Evolutionary conservation across 805 yeast genomes (phyloP).

Genomic region (Lipomyces yamadae): DNA sequence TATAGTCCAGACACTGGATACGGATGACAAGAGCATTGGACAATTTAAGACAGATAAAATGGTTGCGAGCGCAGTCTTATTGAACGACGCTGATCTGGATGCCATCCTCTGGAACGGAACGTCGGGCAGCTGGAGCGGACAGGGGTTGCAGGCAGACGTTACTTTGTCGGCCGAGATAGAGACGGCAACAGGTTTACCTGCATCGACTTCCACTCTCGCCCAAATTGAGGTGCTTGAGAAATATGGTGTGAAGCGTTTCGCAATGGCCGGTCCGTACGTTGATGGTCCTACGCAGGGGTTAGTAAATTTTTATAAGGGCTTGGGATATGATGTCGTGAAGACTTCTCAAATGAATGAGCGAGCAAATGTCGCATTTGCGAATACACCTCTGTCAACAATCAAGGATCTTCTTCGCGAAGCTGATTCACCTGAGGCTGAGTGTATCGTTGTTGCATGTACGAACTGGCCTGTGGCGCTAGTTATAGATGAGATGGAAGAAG

Average conservation of each 20-base stretch:
- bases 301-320: slow-evolving; percentile 19
- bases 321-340: slow-evolving; percentile 24
- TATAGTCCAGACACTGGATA: slow-evolving; percentile 18
- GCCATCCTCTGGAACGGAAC: slow-evolving; percentile 29
- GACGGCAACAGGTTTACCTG: slow-evolving; percentile 21
- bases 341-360: slow-evolving; percentile 29
- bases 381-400: slow-evolving; percentile 19
- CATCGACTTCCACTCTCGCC: slow-evolving; percentile 28
- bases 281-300: slow-evolving; percentile 30
- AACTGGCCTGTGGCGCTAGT: slow-evolving; percentile 31
- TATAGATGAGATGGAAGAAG: slow-evolving; percentile 26
- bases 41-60: slow-evolving; percentile 23
- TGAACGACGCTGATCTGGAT: slow-evolving; percentile 24
- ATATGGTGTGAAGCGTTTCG: slow-evolving; percentile 22
- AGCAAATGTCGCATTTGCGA: slow-evolving; percentile 24
- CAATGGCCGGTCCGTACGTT: slow-evolving; percentile 26
- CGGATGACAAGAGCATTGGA: slow-evolving; percentile 18
- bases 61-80: slow-evolving; percentile 21
- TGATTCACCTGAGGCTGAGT: slow-evolving; percentile 26
- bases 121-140: slow-evolving; percentile 27
- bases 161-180: slow-evolving; percentile 16
- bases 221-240: slow-evolving; percentile 25
- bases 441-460: slow-evolving; percentile 27
- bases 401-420: slow-evolving; percentile 26
- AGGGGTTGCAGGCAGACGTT: slow-evolving; percentile 20